Conservation (phyloP, 2,329 filamentous ascomycete species). For the Pleoardoris graminearum region DNA sequence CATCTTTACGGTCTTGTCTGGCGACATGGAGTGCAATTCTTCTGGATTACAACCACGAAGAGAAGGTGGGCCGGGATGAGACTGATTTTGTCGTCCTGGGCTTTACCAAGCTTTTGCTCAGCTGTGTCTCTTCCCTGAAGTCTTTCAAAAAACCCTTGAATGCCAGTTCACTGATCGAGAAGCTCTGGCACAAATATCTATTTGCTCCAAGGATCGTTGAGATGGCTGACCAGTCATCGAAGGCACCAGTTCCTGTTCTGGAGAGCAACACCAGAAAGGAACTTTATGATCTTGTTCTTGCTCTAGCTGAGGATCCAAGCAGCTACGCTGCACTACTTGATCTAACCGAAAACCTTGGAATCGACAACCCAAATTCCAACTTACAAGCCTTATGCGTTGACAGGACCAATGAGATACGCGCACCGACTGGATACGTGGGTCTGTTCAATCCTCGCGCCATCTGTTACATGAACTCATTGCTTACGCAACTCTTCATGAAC, state of each 20-base stretch:
- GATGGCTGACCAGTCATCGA: slow-evolving; percentile 14
- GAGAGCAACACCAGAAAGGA: slow-evolving; percentile 41
- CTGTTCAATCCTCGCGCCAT: slow-evolving; percentile 93
- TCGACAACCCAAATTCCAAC: slow-evolving; percentile 56
- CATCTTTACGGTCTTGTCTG: slow-evolving; percentile 32
- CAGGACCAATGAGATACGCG: slow-evolving; percentile 68
- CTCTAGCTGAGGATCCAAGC: slow-evolving; percentile 36
- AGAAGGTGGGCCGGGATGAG: slow-evolving; percentile 42
- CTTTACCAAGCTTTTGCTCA: slow-evolving; percentile 47
- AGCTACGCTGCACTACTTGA: slow-evolving; percentile 36
- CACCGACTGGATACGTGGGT: slow-evolving; percentile 81
- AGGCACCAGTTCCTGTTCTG: slow-evolving; percentile 34
- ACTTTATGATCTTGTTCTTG: slow-evolving; percentile 43
- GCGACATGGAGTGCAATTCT: slow-evolving; percentile 39
- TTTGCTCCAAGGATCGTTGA: slow-evolving; percentile 29
- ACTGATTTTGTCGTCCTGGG: slow-evolving; percentile 43
- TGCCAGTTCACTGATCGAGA: slow-evolving; percentile 30
- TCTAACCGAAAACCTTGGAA: slow-evolving; percentile 26
- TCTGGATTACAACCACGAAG: slow-evolving; percentile 37
- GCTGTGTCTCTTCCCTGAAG: slow-evolving; percentile 44
- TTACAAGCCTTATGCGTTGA: slow-evolving; percentile 62
- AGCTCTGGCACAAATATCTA: slow-evolving; percentile 43
- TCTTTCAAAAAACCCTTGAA: slow-evolving; percentile 46
- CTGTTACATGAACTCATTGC: slow-evolving; percentile 93
- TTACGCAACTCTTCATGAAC: slow-evolving; percentile 98